These are phyloP conservation scores for Podospora pseudopauciseta DNA, from an alignment of 495 filamentous ascomycete genomes.

Conservation along the genomic window DNA sequence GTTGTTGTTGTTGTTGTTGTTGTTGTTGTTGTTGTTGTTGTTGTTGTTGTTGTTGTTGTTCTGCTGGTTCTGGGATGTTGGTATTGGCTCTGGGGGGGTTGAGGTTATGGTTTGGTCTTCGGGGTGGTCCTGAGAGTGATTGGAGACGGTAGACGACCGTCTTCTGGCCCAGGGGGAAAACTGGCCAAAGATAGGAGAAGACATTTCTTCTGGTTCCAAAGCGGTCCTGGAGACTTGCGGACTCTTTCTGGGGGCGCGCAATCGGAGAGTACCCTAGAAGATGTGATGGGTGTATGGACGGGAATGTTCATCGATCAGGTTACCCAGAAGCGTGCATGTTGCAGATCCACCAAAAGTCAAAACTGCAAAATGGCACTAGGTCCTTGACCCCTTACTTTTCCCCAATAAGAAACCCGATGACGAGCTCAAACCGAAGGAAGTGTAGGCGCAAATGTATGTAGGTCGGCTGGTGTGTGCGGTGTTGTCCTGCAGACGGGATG, in stretches of 20 bases:
- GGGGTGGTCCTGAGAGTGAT: conserved; percentile 27
- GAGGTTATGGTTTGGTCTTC: conserved; percentile 21
- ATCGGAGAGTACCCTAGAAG: conserved; percentile 1
- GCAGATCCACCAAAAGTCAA: conserved; percentile 14
- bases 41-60: neutral
- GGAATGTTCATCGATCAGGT: neutral
- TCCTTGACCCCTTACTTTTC: neutral
- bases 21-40: neutral
- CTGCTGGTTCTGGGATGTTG: conserved; percentile 1
- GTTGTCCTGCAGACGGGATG: neutral
- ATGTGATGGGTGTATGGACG: neutral
- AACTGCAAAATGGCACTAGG: conserved; percentile 2
- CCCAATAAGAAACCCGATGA: neutral
- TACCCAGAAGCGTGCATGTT: conserved; percentile 19
- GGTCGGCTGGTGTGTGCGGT: neutral
- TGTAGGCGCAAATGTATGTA: neutral
- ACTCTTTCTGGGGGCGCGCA: neutral
- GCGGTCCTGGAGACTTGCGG: neutral
- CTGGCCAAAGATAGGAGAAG: conserved; percentile 36
- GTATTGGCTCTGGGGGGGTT: conserved; percentile 14
- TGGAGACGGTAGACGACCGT: conserved; percentile 36
- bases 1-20: conserved; percentile 6
- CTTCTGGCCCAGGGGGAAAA: conserved; percentile 38
- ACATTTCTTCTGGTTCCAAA: conserved; percentile 21
- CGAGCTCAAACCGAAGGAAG: neutral